Conservation (phyloP, 768 basidiomycete genomes). For the Phlebiopsis gigantea region DNA sequence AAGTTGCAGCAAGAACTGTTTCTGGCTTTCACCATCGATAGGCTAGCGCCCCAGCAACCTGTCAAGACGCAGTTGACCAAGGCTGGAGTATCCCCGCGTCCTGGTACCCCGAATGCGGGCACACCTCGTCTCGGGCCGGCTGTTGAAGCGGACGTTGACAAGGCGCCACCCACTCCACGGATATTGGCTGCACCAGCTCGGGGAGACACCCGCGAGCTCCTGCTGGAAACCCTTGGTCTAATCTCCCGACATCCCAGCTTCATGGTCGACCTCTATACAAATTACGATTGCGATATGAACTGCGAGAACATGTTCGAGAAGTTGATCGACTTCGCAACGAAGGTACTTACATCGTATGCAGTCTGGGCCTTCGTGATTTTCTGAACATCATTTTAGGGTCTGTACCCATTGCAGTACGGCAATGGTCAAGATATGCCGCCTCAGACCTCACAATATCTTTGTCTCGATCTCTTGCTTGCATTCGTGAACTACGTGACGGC, state of each 20-base stretch:
- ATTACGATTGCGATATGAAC: slow-evolving; percentile 96
- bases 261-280: slow-evolving; percentile 93
- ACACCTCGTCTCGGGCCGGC: slow-evolving; percentile 40
- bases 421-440: slow-evolving; percentile 59
- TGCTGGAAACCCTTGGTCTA: slow-evolving; percentile 82
- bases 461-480: slow-evolving; percentile 79
- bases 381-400: slow-evolving; percentile 45
- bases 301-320: slow-evolving; percentile 95
- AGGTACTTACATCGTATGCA: slow-evolving; percentile 40
- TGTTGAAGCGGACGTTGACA: slow-evolving; percentile 17
- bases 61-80: slow-evolving; percentile 16
- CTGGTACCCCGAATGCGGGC: slow-evolving; percentile 24
- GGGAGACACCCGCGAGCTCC: slow-evolving; percentile 82
- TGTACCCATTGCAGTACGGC: slow-evolving; percentile 65
- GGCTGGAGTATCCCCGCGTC: slow-evolving; percentile 18
- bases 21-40: slow-evolving; percentile 89
- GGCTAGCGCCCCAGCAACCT: slow-evolving; percentile 59
- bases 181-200: slow-evolving; percentile 69
- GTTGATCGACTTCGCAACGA: slow-evolving; percentile 81
- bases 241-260: slow-evolving; percentile 82
- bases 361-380: not conserved
- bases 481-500: slow-evolving; percentile 87
- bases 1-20: slow-evolving; percentile 96
- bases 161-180: slow-evolving; percentile 33
- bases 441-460: slow-evolving; percentile 78